These are phyloP conservation scores for Ceratocystis colombiana DNA, from an alignment of 2,329 filamentous ascomycete genomes.

Conservation along the genomic window DNA sequence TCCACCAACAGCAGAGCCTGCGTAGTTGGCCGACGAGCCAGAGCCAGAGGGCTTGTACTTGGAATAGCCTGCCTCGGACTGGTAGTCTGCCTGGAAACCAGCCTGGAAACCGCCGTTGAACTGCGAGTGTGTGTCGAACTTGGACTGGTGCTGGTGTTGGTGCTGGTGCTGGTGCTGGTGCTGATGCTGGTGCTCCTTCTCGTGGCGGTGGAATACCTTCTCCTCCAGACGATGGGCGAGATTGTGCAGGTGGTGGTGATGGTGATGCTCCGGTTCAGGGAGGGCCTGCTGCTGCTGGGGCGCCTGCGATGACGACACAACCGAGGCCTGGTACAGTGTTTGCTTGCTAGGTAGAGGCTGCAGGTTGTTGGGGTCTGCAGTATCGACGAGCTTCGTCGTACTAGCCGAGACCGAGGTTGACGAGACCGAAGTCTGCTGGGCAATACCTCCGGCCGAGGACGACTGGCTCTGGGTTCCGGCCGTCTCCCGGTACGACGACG, in stretches of 20 bases:
- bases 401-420: conserved; percentile 32
- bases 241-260: conserved; percentile 20
- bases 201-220: conserved; percentile 7
- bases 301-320: conserved; percentile 17
- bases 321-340: conserved; percentile 24
- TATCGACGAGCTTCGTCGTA: conserved; percentile 30
- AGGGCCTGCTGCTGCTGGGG: conserved; percentile 17
- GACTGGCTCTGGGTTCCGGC: conserved; percentile 17
- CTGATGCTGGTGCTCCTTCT: conserved; percentile 2
- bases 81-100: background rate
- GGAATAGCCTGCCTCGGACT: background rate
- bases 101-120: conserved; percentile 1
- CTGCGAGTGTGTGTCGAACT: conserved; percentile 1
- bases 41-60: conserved; percentile 10
- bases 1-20: conserved; percentile 5
- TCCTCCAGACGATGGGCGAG: background rate
- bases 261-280: conserved; percentile 18
- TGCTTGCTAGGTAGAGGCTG: conserved; percentile 24
- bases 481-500: conserved; percentile 78
- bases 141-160: background rate
- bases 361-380: conserved; percentile 72
- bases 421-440: conserved; percentile 30
- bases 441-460: conserved; percentile 4
- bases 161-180: background rate
- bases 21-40: conserved; percentile 13